Base-by-base conservation (phyloP, 768 basidiomycete species). In the Lactarius tabidus region DNA sequence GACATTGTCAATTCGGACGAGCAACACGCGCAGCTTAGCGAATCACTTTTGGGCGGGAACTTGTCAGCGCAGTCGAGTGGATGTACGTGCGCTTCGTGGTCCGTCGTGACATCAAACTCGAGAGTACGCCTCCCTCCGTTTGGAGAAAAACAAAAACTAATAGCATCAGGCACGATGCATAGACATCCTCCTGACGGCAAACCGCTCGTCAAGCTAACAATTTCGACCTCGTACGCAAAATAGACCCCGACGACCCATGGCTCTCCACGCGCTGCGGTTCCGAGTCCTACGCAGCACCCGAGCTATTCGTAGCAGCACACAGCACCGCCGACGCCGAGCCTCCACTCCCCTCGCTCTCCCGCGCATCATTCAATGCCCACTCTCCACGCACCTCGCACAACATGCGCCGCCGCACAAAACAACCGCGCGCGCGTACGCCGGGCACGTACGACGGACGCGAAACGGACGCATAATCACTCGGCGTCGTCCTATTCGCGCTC, bases 71-170 rank as follows among this genome's bases (percentile, higher is more conserved):
- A 7, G 88, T 95, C 0, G 86, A 84, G 6, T 96, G 92, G 91
- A 87, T 96, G 84, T 93, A 96, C 71, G 80, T 84, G 43, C 89
- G 90, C 17, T 87, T 87, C 1, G 80, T 95, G 45, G 93, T 96
- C 1, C 94, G 95, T 74, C 82, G 94, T 5, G 94, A 95, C 75
- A 86, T 96, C 77, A 96, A 96, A 77, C 85, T 89, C n/a, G 87
- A 89, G 74, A 88, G 86, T 87, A 64, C 55, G 84, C 77, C 29
- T 33, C 41, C 59, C 55, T 48, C 43, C 18, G 39, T n/a, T 15
- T 29, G 3, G 26, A 26, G 26, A n/a, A n/a, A n/a, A n/a, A n/a
- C n/a, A n/a, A n/a, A 26, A 15, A 33, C 36, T 41, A 48, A 28
- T 55, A 60, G 48, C 26, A 57, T 45, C 51, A 67, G 35, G 26